Evolutionary conservation across 495 filamentous ascomycete genomes (phyloP).

Genomic region (Talaromyces liani): DNA sequence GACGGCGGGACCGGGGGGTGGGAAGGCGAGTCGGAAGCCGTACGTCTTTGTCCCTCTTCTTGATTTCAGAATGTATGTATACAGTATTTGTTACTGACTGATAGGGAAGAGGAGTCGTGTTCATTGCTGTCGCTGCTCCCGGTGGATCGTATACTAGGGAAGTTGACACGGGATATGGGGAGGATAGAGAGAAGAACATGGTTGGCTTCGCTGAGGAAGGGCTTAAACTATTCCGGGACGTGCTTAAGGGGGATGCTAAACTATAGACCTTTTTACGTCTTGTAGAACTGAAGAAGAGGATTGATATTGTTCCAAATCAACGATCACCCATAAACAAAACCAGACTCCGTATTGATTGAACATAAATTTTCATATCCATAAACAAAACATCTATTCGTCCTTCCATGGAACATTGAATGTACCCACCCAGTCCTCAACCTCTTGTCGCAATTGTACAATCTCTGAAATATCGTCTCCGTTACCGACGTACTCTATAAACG

Average conservation of each 20-base stretch:
- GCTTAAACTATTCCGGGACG: constrained; percentile 48
- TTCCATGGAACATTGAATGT: constrained; percentile 88
- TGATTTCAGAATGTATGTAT: constrained; percentile 11
- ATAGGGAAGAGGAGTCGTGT: constrained; percentile 50
- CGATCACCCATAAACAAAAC: background rate
- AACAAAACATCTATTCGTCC: constrained; percentile 24
- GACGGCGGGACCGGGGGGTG: constrained; percentile 55
- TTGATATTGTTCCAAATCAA: constrained; percentile 3
- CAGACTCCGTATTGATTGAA: background rate
- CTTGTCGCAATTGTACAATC: constrained; percentile 76
- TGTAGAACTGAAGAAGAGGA: background rate
- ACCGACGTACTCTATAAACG: constrained; percentile 75
- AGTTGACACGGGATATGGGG: constrained; percentile 43
- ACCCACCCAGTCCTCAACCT: constrained; percentile 94
- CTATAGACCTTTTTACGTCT: constrained; percentile 16
- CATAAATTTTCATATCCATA: background rate
- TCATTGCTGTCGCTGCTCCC: constrained; percentile 45
- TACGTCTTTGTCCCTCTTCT: constrained; percentile 20
- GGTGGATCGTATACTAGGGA: constrained; percentile 43
- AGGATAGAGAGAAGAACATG: constrained; percentile 52
- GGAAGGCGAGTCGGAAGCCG: constrained; percentile 50
- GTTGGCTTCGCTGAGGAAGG: constrained; percentile 50
- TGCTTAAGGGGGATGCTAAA: constrained; percentile 42
- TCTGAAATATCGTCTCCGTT: constrained; percentile 78
- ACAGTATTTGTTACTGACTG: constrained; percentile 10